Evolutionary conservation across 148 eudicot species (phyloP).

Genomic region (Amaranthus cruentus): DNA sequence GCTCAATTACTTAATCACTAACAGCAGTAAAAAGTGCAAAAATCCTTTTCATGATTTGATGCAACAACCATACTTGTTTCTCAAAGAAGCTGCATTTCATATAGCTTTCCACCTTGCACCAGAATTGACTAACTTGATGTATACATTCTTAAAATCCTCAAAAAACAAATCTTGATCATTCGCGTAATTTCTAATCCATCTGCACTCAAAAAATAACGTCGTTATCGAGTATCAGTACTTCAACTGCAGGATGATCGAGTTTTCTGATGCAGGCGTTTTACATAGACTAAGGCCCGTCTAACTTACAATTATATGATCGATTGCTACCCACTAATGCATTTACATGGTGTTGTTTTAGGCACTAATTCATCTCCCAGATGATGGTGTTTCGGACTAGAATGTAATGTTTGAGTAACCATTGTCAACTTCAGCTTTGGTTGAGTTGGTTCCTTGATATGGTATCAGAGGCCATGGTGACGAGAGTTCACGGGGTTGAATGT

Average conservation of each 20-base stretch:
- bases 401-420: not conserved
- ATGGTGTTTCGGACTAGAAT: constrained; percentile 3
- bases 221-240: not conserved
- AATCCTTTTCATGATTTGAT: constrained; percentile 23
- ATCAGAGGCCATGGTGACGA: too few relatives aligned
- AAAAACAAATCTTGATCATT: constrained; percentile 61
- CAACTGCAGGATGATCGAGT: not conserved
- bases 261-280: not conserved
- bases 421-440: too few relatives aligned
- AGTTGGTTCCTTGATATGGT: too few relatives aligned
- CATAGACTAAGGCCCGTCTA: not conserved
- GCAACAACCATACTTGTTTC: constrained; percentile 16
- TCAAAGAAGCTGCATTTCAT: constrained; percentile 12
- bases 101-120: constrained; percentile 75
- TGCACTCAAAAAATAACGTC: constrained; percentile 23
- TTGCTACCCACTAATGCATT: too few relatives aligned
- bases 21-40: constrained; percentile 3
- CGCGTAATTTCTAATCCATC: constrained; percentile 86
- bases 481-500: too few relatives aligned
- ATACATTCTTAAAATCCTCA: constrained; percentile 78
- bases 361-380: not conserved
- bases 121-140: constrained; percentile 73
- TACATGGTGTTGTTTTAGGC: not conserved
- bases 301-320: not conserved
- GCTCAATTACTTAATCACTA: not conserved